Base-by-base conservation (phyloP, 176 grass and related monocot genomes). In the Aechmea fasciata region DNA sequence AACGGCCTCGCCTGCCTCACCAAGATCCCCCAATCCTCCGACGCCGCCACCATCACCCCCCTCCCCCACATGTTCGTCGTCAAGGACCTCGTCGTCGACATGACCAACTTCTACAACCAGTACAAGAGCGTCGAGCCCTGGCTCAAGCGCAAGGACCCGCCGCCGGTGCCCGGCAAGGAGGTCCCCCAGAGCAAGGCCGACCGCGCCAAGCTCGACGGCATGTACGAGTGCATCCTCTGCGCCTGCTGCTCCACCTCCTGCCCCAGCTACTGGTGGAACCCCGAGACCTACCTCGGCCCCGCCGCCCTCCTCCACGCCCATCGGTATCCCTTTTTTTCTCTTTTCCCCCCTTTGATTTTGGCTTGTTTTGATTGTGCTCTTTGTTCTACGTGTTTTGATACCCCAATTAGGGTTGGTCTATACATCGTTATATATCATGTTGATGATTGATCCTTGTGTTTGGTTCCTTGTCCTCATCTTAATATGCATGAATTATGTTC, bases 211-310 rank as follows among this genome's bases (percentile, higher is more conserved):
- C 87, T 96, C 28, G 85, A 93, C 22, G 91, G 91, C 63, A 96
- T 91, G 91, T 91, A 96, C 62, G 91, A 96, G 74, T 96, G 91
- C 71, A 96, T 96, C 79, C 87, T 96, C 49, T 96, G 88, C 59
- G 88, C 93, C 6, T 96, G 93, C 73, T 96, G 89, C 75, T 85
- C 83, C 67, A 92, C 93, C 23, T 89, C 93, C 0, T 92, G 89
- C 83, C 93, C 93, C 0, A 92, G 86, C 70, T 96, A 96, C 76
- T 96, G 86, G 93, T 96, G 93, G 93, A 96, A 96, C 69, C 89
- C 88, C 0, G 93, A 96, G 75, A 80, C 80, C 17, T 96, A 96
- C 22, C 88, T 96, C 50, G 89, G 89, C 48, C 89, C 93, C 0
- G 89, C 93, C 2, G 86, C 89, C 3, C 86, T 90, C 64, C 85